A percentile compares a stretch with the other conserved stretches of the same genome.
Evolutionary conservation across 148 eudicot genomes (phyloP).

Genomic region (Persicaria maculosa): DNA sequence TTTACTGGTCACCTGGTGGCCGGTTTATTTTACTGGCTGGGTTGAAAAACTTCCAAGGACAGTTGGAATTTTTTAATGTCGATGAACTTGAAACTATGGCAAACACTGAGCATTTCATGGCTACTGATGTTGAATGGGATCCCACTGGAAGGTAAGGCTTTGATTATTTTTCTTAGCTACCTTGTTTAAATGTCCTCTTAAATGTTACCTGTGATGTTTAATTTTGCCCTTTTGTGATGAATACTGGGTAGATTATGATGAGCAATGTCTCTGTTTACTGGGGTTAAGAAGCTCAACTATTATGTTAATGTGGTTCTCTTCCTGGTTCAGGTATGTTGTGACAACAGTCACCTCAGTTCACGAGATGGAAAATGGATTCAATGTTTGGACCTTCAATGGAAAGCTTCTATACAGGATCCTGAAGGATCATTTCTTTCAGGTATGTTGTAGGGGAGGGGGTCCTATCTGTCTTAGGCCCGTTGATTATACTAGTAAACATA

Average conservation of each 20-base stretch:
- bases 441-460: constrained; percentile 17
- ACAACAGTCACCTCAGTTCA: constrained; percentile 89
- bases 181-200: too few species aligned
- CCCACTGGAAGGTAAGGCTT: constrained; percentile 84
- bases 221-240: not conserved
- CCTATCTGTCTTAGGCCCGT: not conserved
- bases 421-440: constrained; percentile 97
- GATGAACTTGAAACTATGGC: constrained; percentile 99
- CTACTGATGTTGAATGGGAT: constrained; percentile 84
- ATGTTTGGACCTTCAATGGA: constrained; percentile 89
- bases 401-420: constrained; percentile 67
- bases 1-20: constrained; percentile 92
- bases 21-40: constrained; percentile 77
- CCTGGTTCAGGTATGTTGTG: constrained; percentile 61
- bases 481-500: too few species aligned
- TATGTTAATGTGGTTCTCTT: not conserved
- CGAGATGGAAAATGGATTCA: constrained; percentile 96
- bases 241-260: not conserved
- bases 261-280: not conserved
- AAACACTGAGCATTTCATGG: constrained; percentile 84
- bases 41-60: constrained; percentile 87
- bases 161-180: not conserved
- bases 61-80: constrained; percentile 82
- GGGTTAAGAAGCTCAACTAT: not conserved
- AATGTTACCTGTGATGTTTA: too few species aligned